These are phyloP conservation scores for Gautieria morchelliformis DNA, from an alignment of 768 basidiomycete genomes.

Conservation along the genomic window DNA sequence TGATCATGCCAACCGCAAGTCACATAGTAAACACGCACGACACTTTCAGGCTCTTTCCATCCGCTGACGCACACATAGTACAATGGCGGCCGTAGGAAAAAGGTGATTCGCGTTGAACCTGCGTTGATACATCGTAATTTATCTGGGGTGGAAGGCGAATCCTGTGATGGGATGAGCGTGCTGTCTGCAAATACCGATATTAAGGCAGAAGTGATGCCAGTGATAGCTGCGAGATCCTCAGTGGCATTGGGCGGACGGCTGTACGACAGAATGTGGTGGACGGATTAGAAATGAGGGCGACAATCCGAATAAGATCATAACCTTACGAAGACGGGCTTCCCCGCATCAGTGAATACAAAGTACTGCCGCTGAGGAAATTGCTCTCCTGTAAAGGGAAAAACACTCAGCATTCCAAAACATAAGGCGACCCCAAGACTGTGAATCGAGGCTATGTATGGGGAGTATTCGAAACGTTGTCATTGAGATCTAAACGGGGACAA, in stretches of 20 bases:
- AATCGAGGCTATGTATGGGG: no score
- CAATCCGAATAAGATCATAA: conserved; percentile 17
- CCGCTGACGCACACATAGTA: conserved; percentile 88
- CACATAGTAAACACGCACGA: conserved; percentile 47
- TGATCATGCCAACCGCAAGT: neutral
- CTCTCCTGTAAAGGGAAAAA: neutral
- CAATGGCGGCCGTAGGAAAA: conserved; percentile 76
- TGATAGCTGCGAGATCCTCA: conserved; percentile 64
- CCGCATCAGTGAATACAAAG: conserved; percentile 89
- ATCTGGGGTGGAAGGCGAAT: conserved; percentile 89
- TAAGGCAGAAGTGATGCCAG: conserved; percentile 91
- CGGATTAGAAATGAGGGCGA: neutral
- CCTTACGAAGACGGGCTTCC: conserved; percentile 96
- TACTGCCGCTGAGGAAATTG: conserved; percentile 55
- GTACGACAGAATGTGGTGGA: neutral
- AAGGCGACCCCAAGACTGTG: neutral
- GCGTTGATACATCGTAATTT: conserved; percentile 77
- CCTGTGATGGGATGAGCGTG: conserved; percentile 60
- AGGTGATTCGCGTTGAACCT: conserved; percentile 74
- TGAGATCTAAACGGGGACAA: no score
- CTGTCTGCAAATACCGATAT: conserved; percentile 95
- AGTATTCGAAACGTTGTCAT: no score
- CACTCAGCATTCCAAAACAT: neutral
- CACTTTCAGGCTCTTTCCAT: conserved; percentile 94
- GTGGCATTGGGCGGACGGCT: conserved; percentile 45